Percentiles rank a stretch among this genome's conserved stretches.
These are phyloP conservation scores for Knoxia roxburghii DNA, from an alignment of 257 asterid species.

Conservation along the genomic window DNA sequence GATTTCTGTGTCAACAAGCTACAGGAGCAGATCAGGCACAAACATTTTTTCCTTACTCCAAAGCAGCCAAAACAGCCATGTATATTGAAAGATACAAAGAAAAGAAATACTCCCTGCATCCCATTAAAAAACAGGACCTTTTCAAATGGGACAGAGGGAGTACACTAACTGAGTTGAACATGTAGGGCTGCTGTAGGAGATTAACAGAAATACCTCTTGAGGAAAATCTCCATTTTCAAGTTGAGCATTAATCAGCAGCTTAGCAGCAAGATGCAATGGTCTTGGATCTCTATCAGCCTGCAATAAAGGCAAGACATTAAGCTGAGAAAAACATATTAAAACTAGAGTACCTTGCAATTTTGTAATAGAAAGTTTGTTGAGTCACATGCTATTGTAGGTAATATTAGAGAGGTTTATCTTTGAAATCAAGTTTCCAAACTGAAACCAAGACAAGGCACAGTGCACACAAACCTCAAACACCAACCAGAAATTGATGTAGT, in stretches of 20 bases:
- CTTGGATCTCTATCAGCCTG: conserved; percentile 83
- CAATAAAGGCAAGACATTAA: conserved; percentile 10
- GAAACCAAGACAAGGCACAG: not conserved
- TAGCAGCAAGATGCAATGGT: conserved; percentile 86
- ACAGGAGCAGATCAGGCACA: not conserved
- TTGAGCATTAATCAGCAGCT: conserved; percentile 77
- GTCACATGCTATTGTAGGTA: not conserved
- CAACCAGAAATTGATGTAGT: not conserved
- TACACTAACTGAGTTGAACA: not conserved
- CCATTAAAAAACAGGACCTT: too few relatives aligned
- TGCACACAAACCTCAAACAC: not conserved
- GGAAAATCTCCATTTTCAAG: conserved; percentile 91
- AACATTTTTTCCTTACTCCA: not conserved
- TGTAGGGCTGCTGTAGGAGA: conserved; percentile 1
- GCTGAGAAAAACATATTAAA: not conserved
- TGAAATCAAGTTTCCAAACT: not conserved
- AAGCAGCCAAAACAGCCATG: conserved; percentile 1
- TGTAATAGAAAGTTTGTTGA: not conserved
- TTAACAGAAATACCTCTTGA: conserved; percentile 59
- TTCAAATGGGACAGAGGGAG: too few relatives aligned
- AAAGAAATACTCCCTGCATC: too few relatives aligned
- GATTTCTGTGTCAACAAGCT: not conserved
- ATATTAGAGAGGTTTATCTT: not conserved
- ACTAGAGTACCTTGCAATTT: not conserved
- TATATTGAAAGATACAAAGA: not conserved